These are phyloP conservation scores for Agaricus subrufescens DNA, from an alignment of 768 basidiomycete genomes.

Conservation along the genomic window DNA sequence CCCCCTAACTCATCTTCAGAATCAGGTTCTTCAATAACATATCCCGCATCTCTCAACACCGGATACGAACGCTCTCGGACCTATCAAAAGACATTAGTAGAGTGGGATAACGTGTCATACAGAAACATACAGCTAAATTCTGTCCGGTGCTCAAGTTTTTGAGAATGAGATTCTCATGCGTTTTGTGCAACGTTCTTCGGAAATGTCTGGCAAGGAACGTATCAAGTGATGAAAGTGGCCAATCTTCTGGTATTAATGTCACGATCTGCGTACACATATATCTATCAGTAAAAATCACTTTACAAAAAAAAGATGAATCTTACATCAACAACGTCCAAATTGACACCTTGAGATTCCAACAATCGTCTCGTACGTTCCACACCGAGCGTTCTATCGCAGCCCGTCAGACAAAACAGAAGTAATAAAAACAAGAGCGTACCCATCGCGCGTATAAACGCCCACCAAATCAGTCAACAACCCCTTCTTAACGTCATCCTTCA, in stretches of 20 bases:
- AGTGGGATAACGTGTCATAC: not conserved
- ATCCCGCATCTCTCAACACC: constrained; percentile 57
- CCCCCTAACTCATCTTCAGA: constrained; percentile 21
- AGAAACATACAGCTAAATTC: constrained; percentile 56
- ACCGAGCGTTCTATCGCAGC: constrained; percentile 38
- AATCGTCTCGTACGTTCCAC: constrained; percentile 60
- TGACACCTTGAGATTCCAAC: constrained; percentile 75
- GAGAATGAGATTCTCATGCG: constrained; percentile 69
- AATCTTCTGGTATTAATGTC: constrained; percentile 61
- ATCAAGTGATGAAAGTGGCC: constrained; percentile 70
- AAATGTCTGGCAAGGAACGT: constrained; percentile 79
- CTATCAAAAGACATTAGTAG: constrained; percentile 21
- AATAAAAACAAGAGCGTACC: constrained; percentile 39
- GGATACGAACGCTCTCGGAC: constrained; percentile 58
- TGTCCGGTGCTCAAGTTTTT: constrained; percentile 77
- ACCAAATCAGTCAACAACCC: constrained; percentile 66
- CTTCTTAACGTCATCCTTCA: constrained; percentile 46
- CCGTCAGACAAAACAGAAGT: not conserved
- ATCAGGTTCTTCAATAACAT: constrained; percentile 58
- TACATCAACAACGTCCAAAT: constrained; percentile 76
- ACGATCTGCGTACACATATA: constrained; percentile 44
- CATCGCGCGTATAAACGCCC: constrained; percentile 77
- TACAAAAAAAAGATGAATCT: constrained; percentile 22
- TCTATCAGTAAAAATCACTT: not conserved
- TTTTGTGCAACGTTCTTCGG: constrained; percentile 65